Conservation (phyloP, 2,329 filamentous ascomycete species). For the Trichoderma hamatum region DNA sequence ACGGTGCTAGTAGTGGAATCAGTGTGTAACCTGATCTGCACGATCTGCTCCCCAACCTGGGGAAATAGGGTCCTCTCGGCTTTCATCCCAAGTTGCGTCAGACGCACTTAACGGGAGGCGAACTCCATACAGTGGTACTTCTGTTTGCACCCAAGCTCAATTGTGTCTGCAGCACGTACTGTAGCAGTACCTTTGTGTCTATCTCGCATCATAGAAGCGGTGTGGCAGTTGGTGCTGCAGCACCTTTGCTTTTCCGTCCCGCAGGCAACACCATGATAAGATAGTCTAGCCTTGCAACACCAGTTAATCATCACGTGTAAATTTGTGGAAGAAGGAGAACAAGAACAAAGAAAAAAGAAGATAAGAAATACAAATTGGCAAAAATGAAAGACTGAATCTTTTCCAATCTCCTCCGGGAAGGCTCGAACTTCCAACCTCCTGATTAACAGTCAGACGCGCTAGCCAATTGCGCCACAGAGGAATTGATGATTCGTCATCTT, state of each 20-base stretch:
- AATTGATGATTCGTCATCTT: neutral
- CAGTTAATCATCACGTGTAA: neutral
- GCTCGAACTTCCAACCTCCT: slow-evolving; percentile 31
- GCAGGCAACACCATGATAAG: neutral
- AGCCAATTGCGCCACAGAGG: slow-evolving; percentile 55
- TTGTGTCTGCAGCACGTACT: neutral
- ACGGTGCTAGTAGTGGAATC: neutral
- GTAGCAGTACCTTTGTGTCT: neutral
- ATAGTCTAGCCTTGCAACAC: neutral
- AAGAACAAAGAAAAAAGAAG: neutral
- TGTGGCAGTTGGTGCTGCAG: neutral
- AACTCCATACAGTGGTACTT: neutral
- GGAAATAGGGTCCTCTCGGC: neutral
- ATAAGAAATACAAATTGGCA: neutral
- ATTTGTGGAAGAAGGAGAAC: too few species aligned
- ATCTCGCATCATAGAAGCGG: slow-evolving; percentile 3
- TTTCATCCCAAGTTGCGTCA: neutral
- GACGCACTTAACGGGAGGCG: neutral
- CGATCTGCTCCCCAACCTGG: neutral
- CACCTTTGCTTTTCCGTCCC: neutral
- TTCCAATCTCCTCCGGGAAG: slow-evolving; percentile 27
- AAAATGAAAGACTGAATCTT: neutral
- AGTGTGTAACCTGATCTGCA: neutral
- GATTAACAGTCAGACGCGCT: slow-evolving; percentile 63
- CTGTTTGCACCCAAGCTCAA: neutral